Base-by-base conservation (phyloP, 2,329 filamentous ascomycete species). In the Hypoxylon sp. region DNA sequence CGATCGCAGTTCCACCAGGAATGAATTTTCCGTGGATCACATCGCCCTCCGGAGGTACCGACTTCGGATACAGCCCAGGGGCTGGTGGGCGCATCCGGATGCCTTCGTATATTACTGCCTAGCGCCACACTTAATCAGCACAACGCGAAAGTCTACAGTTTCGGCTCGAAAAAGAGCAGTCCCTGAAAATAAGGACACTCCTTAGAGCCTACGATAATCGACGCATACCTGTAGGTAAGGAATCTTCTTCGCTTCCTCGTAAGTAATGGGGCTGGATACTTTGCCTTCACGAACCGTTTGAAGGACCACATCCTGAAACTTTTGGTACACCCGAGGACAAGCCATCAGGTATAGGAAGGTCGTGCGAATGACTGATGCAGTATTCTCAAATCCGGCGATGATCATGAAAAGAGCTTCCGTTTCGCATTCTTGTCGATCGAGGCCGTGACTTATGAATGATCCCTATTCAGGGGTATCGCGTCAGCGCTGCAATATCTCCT, bases 331-430 rank as follows among this genome's bases (percentile, higher is more conserved):
- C 0, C 77, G 75, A 0, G 84, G 85, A 29, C 80, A 82, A 13
- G 81, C 82, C 24, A 83, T 79, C 55, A 87, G 73, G 73, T 85
- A 81, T n/a, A 87, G 79, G 54, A 88, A 61, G 3, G 81, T 84
- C 29, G 80, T 77, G 1, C 84, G 80, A 3, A 88, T 79, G 2
- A 81, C 80, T 0, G 82, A 83, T 0, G 86, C 82, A 0, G 85
- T 85, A 8, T 84, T 87, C 67, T 88, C 86, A 1, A 83, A 84
- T 2, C 86, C 75, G 3, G 75, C 75, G 2, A 74, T 54, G 13
- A 76, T 72, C 68, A 73, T 71, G 35, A 80, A 74, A 1, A 77
- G 65, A 0, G 67, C 70, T 62, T 80, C 79, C 0, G 71, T 73
- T 21, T 78, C 73, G 44, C 76, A 78, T 61, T 79, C 71, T 2